A percentile compares a stretch with the other conserved stretches of the same genome.
These are phyloP conservation scores for Clavispora santaluciae DNA, from an alignment of 805 yeast species.

Conservation along the genomic window DNA sequence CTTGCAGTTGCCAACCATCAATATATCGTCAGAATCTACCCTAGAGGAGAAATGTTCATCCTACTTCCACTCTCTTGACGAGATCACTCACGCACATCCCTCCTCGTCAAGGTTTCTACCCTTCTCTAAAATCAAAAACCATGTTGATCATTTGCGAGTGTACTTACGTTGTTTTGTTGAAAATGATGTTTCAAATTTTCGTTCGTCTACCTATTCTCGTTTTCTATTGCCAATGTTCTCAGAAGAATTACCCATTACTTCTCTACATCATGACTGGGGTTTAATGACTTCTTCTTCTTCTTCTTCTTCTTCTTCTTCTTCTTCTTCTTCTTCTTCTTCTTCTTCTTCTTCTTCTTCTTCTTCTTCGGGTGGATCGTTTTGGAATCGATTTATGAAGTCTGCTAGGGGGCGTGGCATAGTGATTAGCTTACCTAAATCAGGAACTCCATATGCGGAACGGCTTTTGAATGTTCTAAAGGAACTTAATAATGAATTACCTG, in stretches of 20 bases:
- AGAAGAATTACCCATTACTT: conserved; percentile 5
- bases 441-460: conserved; percentile 10
- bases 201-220: not conserved
- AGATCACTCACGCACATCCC: conserved; percentile 1
- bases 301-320: no score
- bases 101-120: conserved; percentile 10
- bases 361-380: conserved; percentile 5
- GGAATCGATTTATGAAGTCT: conserved; percentile 6
- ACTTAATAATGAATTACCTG: conserved; percentile 10
- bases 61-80: conserved; percentile 9
- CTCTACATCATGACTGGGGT: conserved; percentile 5
- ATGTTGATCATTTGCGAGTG: conserved; percentile 12
- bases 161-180: conserved; percentile 10
- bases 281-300: no score
- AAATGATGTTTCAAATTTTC: not conserved
- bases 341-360: no score
- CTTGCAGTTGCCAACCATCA: conserved; percentile 3
- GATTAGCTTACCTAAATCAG: conserved; percentile 10
- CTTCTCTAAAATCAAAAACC: conserved; percentile 9
- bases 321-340: no score
- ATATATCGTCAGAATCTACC: conserved; percentile 1
- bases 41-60: conserved; percentile 7
- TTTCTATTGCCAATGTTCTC: conserved; percentile 13
- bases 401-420: conserved; percentile 14
- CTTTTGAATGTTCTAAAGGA: conserved; percentile 8